Evolutionary conservation across 768 basidiomycete genomes (phyloP), one percentile per base, ranked within the genome.

Genomic region (Wakefieldia striispora): DNA sequence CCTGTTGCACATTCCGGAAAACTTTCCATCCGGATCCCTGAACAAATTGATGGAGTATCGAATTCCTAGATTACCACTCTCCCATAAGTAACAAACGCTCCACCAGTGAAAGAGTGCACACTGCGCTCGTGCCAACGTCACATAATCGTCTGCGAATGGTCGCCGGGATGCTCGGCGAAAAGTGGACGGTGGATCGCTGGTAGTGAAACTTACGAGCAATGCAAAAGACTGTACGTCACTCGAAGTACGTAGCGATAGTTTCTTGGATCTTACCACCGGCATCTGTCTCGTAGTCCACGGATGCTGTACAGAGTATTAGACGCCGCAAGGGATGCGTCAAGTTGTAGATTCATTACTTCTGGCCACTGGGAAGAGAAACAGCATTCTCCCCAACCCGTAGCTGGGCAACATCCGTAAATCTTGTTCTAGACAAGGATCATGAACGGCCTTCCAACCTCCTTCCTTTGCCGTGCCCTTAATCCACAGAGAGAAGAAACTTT

Each of bases 251-350:
- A 1, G 89, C 78, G 54, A 97, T 95, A n/a, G 6, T 94, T 95
- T 9, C 79, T 63, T 97, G 94, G 52, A 98, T 93, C 65, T 89
- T 90, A 50, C 83, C 74, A n/a, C n/a, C n/a, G n/a, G n/a, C n/a
- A 70, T 97, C 94, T 0, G 91, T 95, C 67, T 90, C 90, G 57
- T 85, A 88, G 57, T 93, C 91, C 24, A 93, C 89, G 10, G 87
- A 88, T 17, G n/a, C 89, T 80, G 50, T 19, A 23, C 10, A 14
- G n/a, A 44, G n/a, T 6, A n/a, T 59, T 24, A 49, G 37, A 6
- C 37, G 17, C 14, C 1, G 31, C 43, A 17, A 33, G 16, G 33
- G 35, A 24, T 24, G 9, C 5, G 12, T 37, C 21, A 42, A 31
- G n/a, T 47, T 58, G n/a, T n/a, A n/a, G n/a, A n/a, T n/a, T n/a